A percentile compares a stretch with the other conserved stretches of the same genome.
These are phyloP conservation scores for Pleurotus citrinopileatus DNA, from an alignment of 768 basidiomycete genomes.

Conservation along the genomic window DNA sequence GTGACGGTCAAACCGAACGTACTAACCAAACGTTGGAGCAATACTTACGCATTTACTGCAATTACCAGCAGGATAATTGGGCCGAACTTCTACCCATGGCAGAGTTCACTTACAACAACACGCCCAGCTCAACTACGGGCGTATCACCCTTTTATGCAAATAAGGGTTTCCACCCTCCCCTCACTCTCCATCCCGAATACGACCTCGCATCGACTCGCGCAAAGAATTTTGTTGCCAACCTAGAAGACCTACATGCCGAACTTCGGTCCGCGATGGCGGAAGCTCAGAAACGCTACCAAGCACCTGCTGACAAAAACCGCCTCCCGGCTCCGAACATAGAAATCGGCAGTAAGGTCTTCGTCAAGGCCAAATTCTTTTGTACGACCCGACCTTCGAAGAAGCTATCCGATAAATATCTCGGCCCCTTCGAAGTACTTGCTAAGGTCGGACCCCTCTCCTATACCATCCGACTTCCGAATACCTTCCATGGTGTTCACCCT, in stretches of 20 bases:
- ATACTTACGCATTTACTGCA: constrained; percentile 31
- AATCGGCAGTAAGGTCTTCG: constrained; percentile 31
- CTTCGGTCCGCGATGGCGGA: constrained; percentile 26
- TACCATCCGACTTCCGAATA: constrained; percentile 26
- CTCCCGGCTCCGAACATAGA: constrained; percentile 24
- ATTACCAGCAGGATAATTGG: constrained; percentile 42
- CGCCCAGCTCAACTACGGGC: constrained; percentile 26
- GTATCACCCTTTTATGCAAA: constrained; percentile 36
- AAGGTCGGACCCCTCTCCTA: constrained; percentile 16
- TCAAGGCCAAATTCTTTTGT: constrained; percentile 32
- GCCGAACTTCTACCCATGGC: constrained; percentile 35
- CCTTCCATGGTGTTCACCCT: too few species aligned
- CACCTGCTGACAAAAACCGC: constrained; percentile 22
- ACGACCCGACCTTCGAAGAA: constrained; percentile 38
- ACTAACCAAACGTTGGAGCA: constrained; percentile 35
- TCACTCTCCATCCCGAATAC: constrained; percentile 28
- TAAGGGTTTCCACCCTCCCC: constrained; percentile 25
- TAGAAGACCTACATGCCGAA: constrained; percentile 35
- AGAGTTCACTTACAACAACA: constrained; percentile 40
- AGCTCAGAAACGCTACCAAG: constrained; percentile 25
- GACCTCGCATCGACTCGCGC: constrained; percentile 24
- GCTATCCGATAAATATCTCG: constrained; percentile 29
- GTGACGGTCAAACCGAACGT: constrained; percentile 36
- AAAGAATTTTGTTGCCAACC: too few species aligned
- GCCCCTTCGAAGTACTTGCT: constrained; percentile 19